Conservation (phyloP, 345 rosid genomes). For the Brassica juncea region DNA sequence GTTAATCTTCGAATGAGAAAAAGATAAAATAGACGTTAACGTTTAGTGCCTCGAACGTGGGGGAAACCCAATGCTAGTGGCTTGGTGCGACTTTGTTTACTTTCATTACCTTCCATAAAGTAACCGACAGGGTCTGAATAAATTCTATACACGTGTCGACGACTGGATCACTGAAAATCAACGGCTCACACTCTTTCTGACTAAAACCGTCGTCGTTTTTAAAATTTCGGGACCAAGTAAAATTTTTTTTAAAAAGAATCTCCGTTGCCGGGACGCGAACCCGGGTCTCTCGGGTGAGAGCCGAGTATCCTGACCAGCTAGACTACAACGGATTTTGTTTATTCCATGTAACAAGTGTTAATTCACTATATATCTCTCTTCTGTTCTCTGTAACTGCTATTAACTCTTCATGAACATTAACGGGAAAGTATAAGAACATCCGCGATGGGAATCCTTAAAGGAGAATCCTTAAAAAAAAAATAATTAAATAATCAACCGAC, state of each 20-base stretch:
- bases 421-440: no score
- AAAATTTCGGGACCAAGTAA: not conserved
- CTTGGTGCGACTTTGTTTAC: not conserved
- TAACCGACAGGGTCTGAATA: constrained; percentile 7
- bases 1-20: constrained; percentile 18
- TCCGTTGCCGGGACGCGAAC: constrained; percentile 75
- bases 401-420: not conserved
- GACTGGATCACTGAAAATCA: not conserved
- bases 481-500: no score
- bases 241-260: no score
- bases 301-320: constrained; percentile 62
- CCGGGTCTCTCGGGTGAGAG: constrained; percentile 78
- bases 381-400: not conserved
- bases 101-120: constrained; percentile 6
- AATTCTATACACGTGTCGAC: not conserved
- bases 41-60: constrained; percentile 35
- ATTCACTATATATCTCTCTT: not conserved
- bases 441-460: not conserved
- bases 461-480: no score
- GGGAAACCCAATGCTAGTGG: constrained; percentile 28
- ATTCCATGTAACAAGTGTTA: not conserved
- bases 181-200: not conserved
- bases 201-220: not conserved
- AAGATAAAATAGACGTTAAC: constrained; percentile 12
- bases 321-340: constrained; percentile 26